Conservation (phyloP, 257 asterid species). For the Solanum arcanum region DNA sequence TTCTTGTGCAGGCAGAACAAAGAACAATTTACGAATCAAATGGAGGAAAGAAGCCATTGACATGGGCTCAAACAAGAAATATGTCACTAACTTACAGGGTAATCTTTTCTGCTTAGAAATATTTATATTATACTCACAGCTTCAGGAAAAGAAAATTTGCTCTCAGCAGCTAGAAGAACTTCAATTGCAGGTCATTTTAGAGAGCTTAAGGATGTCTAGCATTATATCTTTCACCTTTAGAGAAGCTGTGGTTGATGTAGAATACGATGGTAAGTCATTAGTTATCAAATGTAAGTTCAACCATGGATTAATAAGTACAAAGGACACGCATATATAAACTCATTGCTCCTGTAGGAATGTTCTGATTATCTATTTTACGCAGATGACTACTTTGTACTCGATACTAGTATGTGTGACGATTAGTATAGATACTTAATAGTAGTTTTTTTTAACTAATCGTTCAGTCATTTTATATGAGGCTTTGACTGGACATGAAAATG, state of each 20-base stretch:
- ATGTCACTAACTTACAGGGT: constrained; percentile 80
- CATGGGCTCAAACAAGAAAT: constrained; percentile 70
- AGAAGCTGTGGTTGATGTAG: constrained; percentile 89
- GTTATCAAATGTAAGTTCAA: neutral
- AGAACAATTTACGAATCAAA: constrained; percentile 31
- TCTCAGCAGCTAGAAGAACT: neutral
- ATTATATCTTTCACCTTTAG: constrained; percentile 85
- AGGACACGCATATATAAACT: neutral
- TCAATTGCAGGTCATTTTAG: constrained; percentile 47
- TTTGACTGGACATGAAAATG: neutral
- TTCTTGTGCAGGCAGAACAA: constrained; percentile 50
- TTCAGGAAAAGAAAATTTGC: neutral
- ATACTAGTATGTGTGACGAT: neutral
- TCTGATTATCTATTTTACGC: neutral
- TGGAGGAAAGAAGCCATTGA: constrained; percentile 33
- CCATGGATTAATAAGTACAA: neutral
- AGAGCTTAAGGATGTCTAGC: constrained; percentile 89
- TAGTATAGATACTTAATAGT: neutral
- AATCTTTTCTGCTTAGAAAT: neutral
- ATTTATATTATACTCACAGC: neutral
- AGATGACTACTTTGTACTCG: neutral
- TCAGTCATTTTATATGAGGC: neutral
- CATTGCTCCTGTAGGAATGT: neutral
- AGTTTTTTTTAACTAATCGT: neutral
- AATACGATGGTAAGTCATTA: constrained; percentile 45